Evolutionary conservation across 2,329 filamentous ascomycete genomes (phyloP), one percentile per base, ranked within the genome.

Genomic region (Fusarium miscanthi): DNA sequence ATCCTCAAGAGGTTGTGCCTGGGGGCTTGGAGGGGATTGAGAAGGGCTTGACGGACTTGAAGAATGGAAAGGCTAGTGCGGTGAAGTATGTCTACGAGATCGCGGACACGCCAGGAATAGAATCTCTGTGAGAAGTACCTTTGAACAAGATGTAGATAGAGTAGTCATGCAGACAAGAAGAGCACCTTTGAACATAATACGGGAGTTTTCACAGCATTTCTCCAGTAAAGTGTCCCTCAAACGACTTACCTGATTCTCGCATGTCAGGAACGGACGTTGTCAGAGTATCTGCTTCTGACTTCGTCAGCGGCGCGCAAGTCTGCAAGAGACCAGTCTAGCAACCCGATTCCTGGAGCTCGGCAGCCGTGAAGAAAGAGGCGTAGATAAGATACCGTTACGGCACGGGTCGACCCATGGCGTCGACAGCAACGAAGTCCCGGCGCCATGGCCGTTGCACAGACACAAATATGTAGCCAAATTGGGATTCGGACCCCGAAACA

Each of bases 71-170:
- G 9, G 65, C 27, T 5, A 70, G 69, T 27, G 70, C 69, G 8
- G 60, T 59, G 4, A 73, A 72, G 25, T 73, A 66, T 37, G 57
- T 72, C 1, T 73, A 66, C 3, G 59, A 17, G 10, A 70, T 72
- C 2, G 27, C 56, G 2, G 69, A 73, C 10, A 72, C 70, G 4
- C 64, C 64, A 3, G 51, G 69, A 16, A 11, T 60, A 1, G 45
- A 37, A 9, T n/a, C 13, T 14, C 38, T 0, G 3, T 27, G 16
- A 48, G 19, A 12, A 16, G 4, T 5, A 17, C 9, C 4, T 1
- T 6, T 11, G 4, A 13, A 41, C 19, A 17, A 1, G 7, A 48
- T 0, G 8, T 25, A 35, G n/a, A 21, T 35, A 35, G 30, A 35
- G 13, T 17, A 35, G 1, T 12, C 6, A 10, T 14, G 11, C 2